Evolutionary conservation across 176 grass and related monocot species (phyloP).

Genomic region (Hyparrhenia diplandra): DNA sequence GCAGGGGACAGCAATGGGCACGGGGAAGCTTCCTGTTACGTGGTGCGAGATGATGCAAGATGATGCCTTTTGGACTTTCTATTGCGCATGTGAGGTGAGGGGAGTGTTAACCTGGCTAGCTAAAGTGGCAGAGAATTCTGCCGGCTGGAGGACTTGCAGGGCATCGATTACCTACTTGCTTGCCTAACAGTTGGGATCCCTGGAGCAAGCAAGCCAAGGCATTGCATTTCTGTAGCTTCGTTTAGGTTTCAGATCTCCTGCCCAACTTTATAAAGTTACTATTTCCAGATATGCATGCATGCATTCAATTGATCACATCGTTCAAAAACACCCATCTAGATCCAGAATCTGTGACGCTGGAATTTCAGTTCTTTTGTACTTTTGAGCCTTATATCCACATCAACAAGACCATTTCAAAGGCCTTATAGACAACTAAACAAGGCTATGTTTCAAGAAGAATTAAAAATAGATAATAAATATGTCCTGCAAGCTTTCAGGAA

Average conservation of each 20-base stretch:
- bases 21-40: constrained; percentile 39
- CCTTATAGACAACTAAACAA: background rate
- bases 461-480: background rate
- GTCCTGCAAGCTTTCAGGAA: background rate
- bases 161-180: constrained; percentile 6
- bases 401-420: background rate
- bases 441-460: background rate
- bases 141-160: constrained; percentile 1
- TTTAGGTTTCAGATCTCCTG: background rate
- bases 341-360: constrained; percentile 1
- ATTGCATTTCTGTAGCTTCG: constrained; percentile 8
- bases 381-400: background rate
- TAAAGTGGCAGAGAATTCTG: constrained; percentile 2
- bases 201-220: background rate
- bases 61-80: constrained; percentile 3
- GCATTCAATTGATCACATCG: background rate
- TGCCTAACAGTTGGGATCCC: constrained; percentile 37
- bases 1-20: constrained; percentile 31
- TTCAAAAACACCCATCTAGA: background rate
- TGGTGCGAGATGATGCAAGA: background rate
- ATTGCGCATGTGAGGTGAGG: constrained; percentile 27
- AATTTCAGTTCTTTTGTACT: background rate
- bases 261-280: background rate
- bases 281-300: background rate
- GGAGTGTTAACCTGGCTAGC: background rate